A percentile compares a stretch with the other conserved stretches of the same genome.
Conservation (phyloP, 2,329 filamentous ascomycete species). For the Aspergillus hortae region DNA sequence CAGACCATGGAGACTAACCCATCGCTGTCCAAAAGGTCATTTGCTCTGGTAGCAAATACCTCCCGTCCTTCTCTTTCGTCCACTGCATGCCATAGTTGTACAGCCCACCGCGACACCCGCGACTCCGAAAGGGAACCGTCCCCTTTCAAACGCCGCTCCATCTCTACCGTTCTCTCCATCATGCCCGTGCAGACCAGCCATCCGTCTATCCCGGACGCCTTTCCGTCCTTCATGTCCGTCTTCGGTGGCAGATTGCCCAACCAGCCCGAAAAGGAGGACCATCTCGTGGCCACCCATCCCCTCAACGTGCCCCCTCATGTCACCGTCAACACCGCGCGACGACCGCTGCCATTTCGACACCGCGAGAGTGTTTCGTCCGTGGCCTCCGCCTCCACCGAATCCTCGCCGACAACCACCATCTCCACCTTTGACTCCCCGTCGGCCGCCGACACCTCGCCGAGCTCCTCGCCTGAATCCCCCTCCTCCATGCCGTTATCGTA, state of each 20-base stretch:
- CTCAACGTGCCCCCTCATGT: constrained; percentile 26
- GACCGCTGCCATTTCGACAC: constrained; percentile 32
- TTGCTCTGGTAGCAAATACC: constrained; percentile 41
- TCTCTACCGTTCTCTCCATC: constrained; percentile 19
- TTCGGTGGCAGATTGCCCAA: constrained; percentile 42
- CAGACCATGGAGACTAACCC: constrained; percentile 27
- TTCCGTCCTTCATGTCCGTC: constrained; percentile 53
- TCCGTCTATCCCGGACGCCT: constrained; percentile 41
- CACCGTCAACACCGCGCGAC: constrained; percentile 23
- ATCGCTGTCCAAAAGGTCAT: constrained; percentile 31
- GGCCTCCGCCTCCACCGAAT: constrained; percentile 80
- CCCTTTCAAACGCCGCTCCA: constrained; percentile 29
- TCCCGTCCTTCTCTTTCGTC: constrained; percentile 21
- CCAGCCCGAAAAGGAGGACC: constrained; percentile 26
- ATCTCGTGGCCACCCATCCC: constrained; percentile 20
- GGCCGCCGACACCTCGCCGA: constrained; percentile 84
- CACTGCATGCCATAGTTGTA: constrained; percentile 26
- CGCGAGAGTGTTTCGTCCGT: constrained; percentile 43
- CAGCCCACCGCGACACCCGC: constrained; percentile 22
- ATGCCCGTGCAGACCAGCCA: constrained; percentile 41
- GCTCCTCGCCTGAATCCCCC: constrained; percentile 87
- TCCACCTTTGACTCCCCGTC: constrained; percentile 91
- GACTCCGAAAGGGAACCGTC: constrained; percentile 23
- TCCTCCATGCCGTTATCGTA: constrained; percentile 61
- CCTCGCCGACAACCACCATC: constrained; percentile 89